Evolutionary conservation across 495 filamentous ascomycete species (phyloP).

Genomic region (Talaromyces ruber): DNA sequence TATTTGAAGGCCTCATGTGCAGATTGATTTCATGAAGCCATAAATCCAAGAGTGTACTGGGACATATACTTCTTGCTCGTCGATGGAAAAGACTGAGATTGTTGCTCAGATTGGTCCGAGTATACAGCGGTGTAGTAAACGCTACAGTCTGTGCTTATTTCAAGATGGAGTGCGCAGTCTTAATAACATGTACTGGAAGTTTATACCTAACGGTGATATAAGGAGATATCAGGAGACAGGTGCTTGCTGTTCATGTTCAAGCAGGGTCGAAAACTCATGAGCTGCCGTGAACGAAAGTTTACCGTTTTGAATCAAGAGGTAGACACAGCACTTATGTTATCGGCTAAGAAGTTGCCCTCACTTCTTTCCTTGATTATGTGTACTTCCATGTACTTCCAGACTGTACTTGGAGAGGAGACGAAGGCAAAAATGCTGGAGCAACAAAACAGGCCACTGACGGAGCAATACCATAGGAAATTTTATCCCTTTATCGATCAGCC

Average conservation of each 20-base stretch:
- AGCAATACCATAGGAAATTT: conserved; percentile 73
- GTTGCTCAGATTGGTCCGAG: conserved; percentile 86
- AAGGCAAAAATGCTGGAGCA: conserved; percentile 67
- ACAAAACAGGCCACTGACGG: conserved; percentile 65
- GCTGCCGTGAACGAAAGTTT: not conserved
- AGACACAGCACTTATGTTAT: conserved; percentile 76
- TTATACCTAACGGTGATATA: conserved; percentile 13
- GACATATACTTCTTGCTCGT: conserved; percentile 66
- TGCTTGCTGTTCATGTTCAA: conserved; percentile 68
- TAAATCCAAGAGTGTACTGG: conserved; percentile 87
- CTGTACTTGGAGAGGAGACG: conserved; percentile 76
- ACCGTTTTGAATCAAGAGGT: not conserved
- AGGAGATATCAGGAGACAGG: conserved; percentile 81
- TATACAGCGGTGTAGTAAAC: conserved; percentile 81
- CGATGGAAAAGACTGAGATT: conserved; percentile 72
- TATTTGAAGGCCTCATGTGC: conserved; percentile 9
- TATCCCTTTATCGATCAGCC: conserved; percentile 71
- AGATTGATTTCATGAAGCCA: conserved; percentile 62
- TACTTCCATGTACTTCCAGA: conserved; percentile 86
- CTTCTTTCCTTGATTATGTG: conserved; percentile 84
- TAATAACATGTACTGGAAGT: conserved; percentile 38
- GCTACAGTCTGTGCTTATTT: conserved; percentile 85
- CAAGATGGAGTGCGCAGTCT: conserved; percentile 81
- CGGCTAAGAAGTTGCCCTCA: conserved; percentile 79
- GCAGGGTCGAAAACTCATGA: not conserved